Evolutionary conservation across 371 early-diverging fungal species (phyloP), one percentile per base, ranked within the genome.

Genomic region (Haplosporangium sp.): DNA sequence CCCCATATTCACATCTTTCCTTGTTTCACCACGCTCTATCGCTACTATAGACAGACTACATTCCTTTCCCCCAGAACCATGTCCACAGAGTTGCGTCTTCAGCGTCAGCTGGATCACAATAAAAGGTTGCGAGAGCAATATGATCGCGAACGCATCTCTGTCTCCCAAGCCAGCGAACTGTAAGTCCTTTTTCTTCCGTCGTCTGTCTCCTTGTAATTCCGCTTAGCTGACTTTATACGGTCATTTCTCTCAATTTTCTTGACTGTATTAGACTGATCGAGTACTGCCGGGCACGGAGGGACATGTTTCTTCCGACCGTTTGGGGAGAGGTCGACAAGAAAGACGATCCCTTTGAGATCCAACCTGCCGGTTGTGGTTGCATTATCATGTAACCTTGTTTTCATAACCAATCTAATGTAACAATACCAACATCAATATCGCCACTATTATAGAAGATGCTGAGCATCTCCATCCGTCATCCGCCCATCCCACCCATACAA

Each of bases 301-400:
- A 95, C 80, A 87, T 86, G 62, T 83, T 95, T 52, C 81, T 95
- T 62, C 94, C 94, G 14, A 93, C 93, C 7, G 86, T 94, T 38
- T 95, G 95, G 95, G 95, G 96, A 6, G 88, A 91, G 29, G 82
- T 89, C n/a, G 90, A 90, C 82, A 76, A 73, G 58, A 86, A 88
- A 55, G 91, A 94, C 50, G 94, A 95, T 77, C 94, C 94, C 14
- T 95, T 90, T 76, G 91, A 86, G 68, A 47, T 47, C n/a, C 59
- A 79, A 42, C 47, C 72, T 29, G 50, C 60, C 21, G 71, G 73
- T 8, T 79, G 79, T 23, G 75, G 66, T 16, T 79, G 79, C 57
- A 68, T 18, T 36, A 42, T 73, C 56, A 79, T 79, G 80, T 79
- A 71, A 50, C 18, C 42, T 23, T 21, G 42, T 43, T 45, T 46